Evolutionary conservation across 2,329 filamentous ascomycete species (phyloP).

Genomic region (Acephala macrosclerotiorum): DNA sequence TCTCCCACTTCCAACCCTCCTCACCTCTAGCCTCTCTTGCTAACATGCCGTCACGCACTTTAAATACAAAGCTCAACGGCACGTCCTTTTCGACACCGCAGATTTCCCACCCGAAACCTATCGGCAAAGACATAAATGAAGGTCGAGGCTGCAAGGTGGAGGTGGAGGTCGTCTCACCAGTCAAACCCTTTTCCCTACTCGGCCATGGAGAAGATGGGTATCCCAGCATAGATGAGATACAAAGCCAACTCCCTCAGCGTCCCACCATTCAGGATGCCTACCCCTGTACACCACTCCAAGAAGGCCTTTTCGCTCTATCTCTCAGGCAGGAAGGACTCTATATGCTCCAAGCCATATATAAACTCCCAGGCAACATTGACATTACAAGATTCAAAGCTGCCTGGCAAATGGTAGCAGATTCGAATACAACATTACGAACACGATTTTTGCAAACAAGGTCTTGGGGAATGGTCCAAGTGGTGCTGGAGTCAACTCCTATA

Average conservation of each 20-base stretch:
- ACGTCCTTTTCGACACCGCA: too few relatives aligned
- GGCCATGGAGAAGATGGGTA: too few relatives aligned
- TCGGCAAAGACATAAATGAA: too few relatives aligned
- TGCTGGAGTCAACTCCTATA: conserved; percentile 19
- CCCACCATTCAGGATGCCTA: conserved; percentile 42
- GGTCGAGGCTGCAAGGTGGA: too few relatives aligned
- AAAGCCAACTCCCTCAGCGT: conserved; percentile 6
- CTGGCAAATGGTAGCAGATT: conserved; percentile 39
- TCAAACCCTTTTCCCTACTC: too few relatives aligned
- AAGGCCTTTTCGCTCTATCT: conserved; percentile 47
- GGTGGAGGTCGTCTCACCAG: too few relatives aligned
- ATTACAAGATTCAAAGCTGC: conserved; percentile 36
- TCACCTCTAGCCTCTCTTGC: too few relatives aligned
- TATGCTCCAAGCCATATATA: conserved; percentile 39
- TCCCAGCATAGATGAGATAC: conserved; percentile 13
- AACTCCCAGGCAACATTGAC: conserved; percentile 32
- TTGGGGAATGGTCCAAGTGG: conserved; percentile 26
- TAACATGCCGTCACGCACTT: too few relatives aligned
- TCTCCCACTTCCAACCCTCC: too few relatives aligned
- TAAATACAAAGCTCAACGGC: too few relatives aligned
- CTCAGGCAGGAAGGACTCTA: conserved; percentile 44
- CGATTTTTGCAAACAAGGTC: conserved; percentile 36
- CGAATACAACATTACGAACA: conserved; percentile 44
- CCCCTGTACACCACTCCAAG: conserved; percentile 47
- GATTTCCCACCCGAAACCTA: too few relatives aligned